These are phyloP conservation scores for Pichia sp. DNA, from an alignment of 1,139 yeast species.

Conservation along the genomic window DNA sequence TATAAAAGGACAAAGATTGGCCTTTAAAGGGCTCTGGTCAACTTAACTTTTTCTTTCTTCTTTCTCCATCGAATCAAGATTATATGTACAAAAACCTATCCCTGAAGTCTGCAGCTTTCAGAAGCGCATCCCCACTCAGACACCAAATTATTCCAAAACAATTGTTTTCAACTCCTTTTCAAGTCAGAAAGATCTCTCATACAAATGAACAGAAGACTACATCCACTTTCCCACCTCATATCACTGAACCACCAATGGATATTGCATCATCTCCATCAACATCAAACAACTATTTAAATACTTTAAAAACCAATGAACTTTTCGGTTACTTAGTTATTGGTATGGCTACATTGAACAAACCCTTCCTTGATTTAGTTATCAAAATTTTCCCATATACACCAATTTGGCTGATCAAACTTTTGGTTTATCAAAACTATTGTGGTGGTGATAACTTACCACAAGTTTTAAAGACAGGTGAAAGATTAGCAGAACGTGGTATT, in stretches of 20 bases:
- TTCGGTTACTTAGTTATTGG: conserved; percentile 64
- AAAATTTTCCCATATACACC: conserved; percentile 74
- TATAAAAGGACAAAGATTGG: no score
- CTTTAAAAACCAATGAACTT: conserved; percentile 35
- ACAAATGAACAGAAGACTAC: conserved; percentile 5
- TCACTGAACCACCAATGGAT: background rate
- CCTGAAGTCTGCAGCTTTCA: background rate
- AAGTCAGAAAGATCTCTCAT: conserved; percentile 7
- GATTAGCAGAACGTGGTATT: conserved; percentile 66
- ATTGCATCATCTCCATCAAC: no score
- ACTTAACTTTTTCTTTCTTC: no score
- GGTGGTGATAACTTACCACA: conserved; percentile 80
- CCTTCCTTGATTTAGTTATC: conserved; percentile 53
- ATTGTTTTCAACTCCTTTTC: background rate
- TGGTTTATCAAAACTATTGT: conserved; percentile 79
- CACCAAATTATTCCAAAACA: background rate
- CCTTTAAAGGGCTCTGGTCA: no score
- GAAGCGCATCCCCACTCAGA: background rate
- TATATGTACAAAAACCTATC: background rate
- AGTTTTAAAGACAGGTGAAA: conserved; percentile 62
- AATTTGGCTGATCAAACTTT: conserved; percentile 55
- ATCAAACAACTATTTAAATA: conserved; percentile 26
- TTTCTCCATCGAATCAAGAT: background rate
- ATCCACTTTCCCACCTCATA: background rate
- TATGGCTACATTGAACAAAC: conserved; percentile 55